Base-by-base conservation (phyloP, 1,284 basidiomycete species). In the Peniophora sp. region DNA sequence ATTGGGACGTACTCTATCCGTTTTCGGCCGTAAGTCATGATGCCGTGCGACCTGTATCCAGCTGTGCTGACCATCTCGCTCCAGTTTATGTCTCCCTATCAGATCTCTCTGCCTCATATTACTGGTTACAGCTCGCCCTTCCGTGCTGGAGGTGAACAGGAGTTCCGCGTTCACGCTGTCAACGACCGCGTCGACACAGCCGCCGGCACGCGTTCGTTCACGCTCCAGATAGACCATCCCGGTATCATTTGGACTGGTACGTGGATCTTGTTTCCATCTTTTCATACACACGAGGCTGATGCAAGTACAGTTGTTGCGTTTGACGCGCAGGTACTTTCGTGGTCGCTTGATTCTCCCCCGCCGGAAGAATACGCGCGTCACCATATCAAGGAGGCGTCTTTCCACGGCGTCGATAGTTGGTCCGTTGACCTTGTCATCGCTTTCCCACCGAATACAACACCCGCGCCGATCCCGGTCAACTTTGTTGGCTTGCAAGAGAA, bases 1-100 rank as follows among this genome's bases (percentile, higher is more conserved):
- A 92, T 57, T 95, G 92, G 92, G 90, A 94, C 67, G 73, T 83
- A 1, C 64, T 97, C 24, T 96, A 94, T 67, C 92, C 94, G 2
- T 88, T 93, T 64, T 90, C 88, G 3, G 69, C 80, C 48, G 87
- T 88, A 57, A 45, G 80, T 66, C 3, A 23, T 5, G n/a, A 5
- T 20, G n/a, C n/a, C n/a, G n/a, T n/a, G n/a, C n/a, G n/a, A n/a
- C n/a, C n/a, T n/a, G n/a, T n/a, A n/a, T n/a, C n/a, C n/a, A n/a
- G 17, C 24, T 35, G n/a, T 3, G 34, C 34, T 48, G n/a, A 39
- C 15, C 10, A 20, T 24, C 20, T 14, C 9, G 34, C 49, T 32
- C 11, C 60, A 91, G 79, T 91, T 93, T 68, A 68, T 94, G 51
- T 82, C 82, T 0, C 82, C 86, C 1, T 89, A 86, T 66, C 88